Conservation (phyloP, 306 rosid species). For the Elaeagnus macrophylla region DNA sequence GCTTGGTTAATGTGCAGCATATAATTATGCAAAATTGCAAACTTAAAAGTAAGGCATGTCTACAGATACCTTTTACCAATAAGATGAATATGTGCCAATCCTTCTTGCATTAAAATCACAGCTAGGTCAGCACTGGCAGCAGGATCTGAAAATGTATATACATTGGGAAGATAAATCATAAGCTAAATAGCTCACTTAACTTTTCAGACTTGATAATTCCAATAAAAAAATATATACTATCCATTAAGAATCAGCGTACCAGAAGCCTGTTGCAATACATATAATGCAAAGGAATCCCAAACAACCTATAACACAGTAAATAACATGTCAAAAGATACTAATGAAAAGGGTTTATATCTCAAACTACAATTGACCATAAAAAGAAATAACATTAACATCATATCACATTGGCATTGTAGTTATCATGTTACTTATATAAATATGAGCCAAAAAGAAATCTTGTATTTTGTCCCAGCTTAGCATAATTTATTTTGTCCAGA, state of each 20-base stretch:
- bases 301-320: constrained; percentile 42
- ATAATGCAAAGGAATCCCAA: constrained; percentile 85
- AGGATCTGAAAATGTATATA: constrained; percentile 50
- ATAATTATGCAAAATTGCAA: constrained; percentile 1
- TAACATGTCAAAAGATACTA: background rate
- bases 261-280: constrained; percentile 74
- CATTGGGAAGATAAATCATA: constrained; percentile 11
- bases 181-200: constrained; percentile 5
- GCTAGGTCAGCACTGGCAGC: constrained; percentile 95
- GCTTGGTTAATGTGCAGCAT: background rate
- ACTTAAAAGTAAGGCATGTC: background rate
- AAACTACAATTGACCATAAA: background rate
- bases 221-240: background rate
- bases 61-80: constrained; percentile 70
- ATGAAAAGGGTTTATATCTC: background rate
- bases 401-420: background rate
- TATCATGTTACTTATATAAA: no score
- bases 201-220: background rate
- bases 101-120: constrained; percentile 98
- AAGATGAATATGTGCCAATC: constrained; percentile 84
- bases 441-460: no score
- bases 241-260: constrained; percentile 31
- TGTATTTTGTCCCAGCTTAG: no score
- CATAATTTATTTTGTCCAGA: no score
- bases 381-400: background rate